A percentile compares a stretch with the other conserved stretches of the same genome.
phyloP scores from a whole-genome alignment of 2,329 filamentous ascomycete genomes.

The Aspergillus hiratsukae region DNA sequence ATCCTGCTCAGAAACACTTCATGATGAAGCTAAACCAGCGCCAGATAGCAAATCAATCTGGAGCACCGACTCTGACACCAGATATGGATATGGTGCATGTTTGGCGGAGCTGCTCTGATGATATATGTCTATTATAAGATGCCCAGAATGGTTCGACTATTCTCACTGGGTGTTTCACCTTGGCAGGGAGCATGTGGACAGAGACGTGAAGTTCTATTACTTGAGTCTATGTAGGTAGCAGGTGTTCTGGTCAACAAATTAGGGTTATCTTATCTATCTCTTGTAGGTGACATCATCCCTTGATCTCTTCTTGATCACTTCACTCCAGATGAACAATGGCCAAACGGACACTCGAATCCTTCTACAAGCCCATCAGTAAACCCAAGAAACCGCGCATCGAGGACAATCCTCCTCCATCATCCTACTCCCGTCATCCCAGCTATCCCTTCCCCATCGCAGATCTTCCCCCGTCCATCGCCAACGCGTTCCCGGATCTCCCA shows the following conservation, averaged over 20 bases:
- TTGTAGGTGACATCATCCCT: not conserved
- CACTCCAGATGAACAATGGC: constrained; percentile 20
- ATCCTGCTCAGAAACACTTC: no score
- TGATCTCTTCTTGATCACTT: not conserved
- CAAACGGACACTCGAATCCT: constrained; percentile 65
- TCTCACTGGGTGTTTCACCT: no score
- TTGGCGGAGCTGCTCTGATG: constrained; percentile 1
- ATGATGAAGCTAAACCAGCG: no score
- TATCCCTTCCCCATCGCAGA: constrained; percentile 52
- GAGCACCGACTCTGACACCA: not conserved
- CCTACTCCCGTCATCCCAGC: constrained; percentile 42
- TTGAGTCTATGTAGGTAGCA: no score
- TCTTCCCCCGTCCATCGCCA: constrained; percentile 41
- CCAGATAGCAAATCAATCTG: not conserved
- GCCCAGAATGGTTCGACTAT: no score
- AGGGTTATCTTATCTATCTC: no score
- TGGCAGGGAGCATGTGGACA: no score
- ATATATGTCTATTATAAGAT: not conserved
- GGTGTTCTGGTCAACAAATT: no score
- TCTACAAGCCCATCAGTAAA: constrained; percentile 55
- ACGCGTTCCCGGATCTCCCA: constrained; percentile 20
- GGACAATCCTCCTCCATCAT: not conserved
- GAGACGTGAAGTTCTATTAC: no score
- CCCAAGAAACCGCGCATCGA: constrained; percentile 30
- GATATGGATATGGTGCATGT: not conserved